These are phyloP conservation scores for Pseudopithomyces chartarum DNA, from an alignment of 2,329 filamentous ascomycete genomes.

Conservation along the genomic window DNA sequence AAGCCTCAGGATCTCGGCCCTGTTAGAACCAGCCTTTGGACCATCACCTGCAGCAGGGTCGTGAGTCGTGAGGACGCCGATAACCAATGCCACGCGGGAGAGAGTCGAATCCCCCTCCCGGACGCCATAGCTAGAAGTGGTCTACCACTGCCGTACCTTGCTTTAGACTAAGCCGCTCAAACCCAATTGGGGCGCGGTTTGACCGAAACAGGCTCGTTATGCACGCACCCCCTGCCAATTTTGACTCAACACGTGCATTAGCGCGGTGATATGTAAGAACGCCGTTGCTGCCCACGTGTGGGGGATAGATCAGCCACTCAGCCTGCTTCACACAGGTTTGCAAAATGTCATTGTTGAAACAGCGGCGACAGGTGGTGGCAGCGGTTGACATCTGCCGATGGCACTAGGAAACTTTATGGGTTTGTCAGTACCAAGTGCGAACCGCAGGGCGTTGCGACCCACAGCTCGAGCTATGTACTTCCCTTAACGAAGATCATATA, in stretches of 20 bases:
- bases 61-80: not conserved
- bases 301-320: not conserved
- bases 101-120: not conserved
- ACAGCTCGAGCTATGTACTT: too few relatives aligned
- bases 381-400: not conserved
- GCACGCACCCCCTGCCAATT: conserved; percentile 4
- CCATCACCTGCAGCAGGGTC: not conserved
- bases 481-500: too few relatives aligned
- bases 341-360: not conserved
- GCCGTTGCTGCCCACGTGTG: conserved; percentile 4
- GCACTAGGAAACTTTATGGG: not conserved
- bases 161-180: not conserved
- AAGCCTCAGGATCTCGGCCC: not conserved
- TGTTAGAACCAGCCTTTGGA: not conserved
- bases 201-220: conserved; percentile 5
- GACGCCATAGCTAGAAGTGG: not conserved
- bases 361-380: not conserved
- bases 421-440: not conserved
- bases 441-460: too few relatives aligned
- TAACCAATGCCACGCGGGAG: conserved; percentile 1
- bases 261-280: conserved; percentile 5
- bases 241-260: conserved; percentile 11
- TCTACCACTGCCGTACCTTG: conserved; percentile 1
- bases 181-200: conserved; percentile 2
- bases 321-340: not conserved